These are phyloP conservation scores for Xylariales sp. DNA, from an alignment of 2,329 filamentous ascomycete species.

Conservation along the genomic window DNA sequence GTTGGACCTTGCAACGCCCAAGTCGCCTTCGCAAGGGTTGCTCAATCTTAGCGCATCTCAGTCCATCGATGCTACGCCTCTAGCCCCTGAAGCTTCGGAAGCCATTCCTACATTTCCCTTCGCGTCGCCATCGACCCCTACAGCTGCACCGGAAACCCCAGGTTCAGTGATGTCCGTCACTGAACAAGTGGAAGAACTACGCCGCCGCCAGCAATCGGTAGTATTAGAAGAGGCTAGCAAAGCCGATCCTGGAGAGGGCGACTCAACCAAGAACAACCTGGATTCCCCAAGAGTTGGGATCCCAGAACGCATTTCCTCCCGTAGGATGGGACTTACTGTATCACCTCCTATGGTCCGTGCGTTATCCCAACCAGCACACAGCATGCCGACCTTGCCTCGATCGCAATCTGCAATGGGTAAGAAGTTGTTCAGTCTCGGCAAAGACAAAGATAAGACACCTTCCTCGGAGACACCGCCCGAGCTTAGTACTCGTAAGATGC, in stretches of 20 bases:
- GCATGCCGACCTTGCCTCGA: constrained; percentile 37
- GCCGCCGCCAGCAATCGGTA: constrained; percentile 41
- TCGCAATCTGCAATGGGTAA: constrained; percentile 41
- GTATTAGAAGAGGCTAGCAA: constrained; percentile 25
- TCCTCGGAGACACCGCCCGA: constrained; percentile 21
- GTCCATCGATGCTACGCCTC: constrained; percentile 9
- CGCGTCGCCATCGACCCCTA: constrained; percentile 6
- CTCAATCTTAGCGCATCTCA: constrained; percentile 10
- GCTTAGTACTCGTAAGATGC: constrained; percentile 26
- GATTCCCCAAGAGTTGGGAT: constrained; percentile 17
- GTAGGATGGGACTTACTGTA: constrained; percentile 39
- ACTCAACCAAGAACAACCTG: constrained; percentile 9
- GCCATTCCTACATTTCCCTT: constrained; percentile 14
- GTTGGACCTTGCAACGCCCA: constrained; percentile 43
- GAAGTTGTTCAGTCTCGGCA: constrained; percentile 26
- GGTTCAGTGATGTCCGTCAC: constrained; percentile 19
- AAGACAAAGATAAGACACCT: constrained; percentile 24
- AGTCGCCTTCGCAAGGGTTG: constrained; percentile 22
- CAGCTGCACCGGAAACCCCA: constrained; percentile 1
- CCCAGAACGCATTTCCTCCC: constrained; percentile 33
- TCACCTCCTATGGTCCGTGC: constrained; percentile 52
- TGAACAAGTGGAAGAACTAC: constrained; percentile 36
- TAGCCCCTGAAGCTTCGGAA: constrained; percentile 18
- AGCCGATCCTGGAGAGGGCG: constrained; percentile 17
- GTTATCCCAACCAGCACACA: constrained; percentile 43